Base-by-base conservation (phyloP, 179 eudicot genomes). In the Camellia oleifera region DNA sequence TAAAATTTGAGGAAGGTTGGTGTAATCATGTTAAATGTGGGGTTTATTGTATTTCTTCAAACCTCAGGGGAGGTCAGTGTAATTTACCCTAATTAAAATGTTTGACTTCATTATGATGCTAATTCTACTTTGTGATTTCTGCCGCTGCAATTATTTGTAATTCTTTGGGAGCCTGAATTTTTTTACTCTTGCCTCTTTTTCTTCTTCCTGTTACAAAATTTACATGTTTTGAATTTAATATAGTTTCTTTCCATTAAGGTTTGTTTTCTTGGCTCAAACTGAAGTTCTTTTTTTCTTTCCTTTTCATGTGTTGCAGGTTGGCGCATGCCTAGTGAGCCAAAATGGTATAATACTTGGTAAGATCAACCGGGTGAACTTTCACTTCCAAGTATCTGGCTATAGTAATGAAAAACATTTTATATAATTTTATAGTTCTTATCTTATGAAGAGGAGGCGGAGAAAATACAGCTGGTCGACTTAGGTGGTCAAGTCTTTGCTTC, bases 301-400 rank as follows among this genome's bases (percentile, higher is more conserved):
- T 32, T n/a, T 48, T 42, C 20, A 10, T 23, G 15, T 58, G 12
- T 73, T 83, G 56, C 56, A 93, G 98, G 98, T 94, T 81, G 98
- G 98, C 61, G 98, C 97, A 78, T 95, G 98, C 81, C 83, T 95
- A 87, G 97, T 95, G 70, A 95, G 98, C 88, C 91, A 93, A 75
- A 86, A 90, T 79, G 97, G 90, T 61, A 86, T 95, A 54, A 95
- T 95, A 85, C 93, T 93, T 17, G 98, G 98, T 95, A 90, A 85
- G 90, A 74, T 78, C 60, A 26, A 48, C 44, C 4, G 63, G 26
- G 40, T 53, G 50, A 57, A 57, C 65, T 74, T 72, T n/a, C 45
- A 53, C 40, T 72, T 52, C 66, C 20, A 18, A 9, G 32, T 45
- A 42, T 57, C 9, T 60, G 9, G 44, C 44, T 61, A n/a, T 61